phyloP scores from a whole-genome alignment of 2,329 filamentous ascomycete species.

The Beauveria varroae region DNA sequence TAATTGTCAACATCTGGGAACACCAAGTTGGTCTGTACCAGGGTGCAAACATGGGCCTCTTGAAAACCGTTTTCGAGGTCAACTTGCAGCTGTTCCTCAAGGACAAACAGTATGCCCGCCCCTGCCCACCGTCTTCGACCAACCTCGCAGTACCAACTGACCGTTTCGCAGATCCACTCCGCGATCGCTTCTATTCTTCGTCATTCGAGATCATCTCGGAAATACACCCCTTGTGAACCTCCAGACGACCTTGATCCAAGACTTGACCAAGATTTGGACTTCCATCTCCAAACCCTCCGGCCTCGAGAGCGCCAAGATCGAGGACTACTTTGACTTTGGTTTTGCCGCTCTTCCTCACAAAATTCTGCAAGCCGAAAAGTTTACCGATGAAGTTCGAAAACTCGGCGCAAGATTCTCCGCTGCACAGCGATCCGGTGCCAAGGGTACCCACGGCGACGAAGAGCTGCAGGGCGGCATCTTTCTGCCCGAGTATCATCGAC shows the following conservation, averaged over 20 bases:
- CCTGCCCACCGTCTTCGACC: neutral
- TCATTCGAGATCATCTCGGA: constrained; percentile 94
- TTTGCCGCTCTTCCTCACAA: constrained; percentile 96
- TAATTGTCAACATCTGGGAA: constrained; percentile 99
- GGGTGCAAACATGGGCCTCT: constrained; percentile 94
- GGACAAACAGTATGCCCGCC: constrained; percentile 67
- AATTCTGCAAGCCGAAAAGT: constrained; percentile 89
- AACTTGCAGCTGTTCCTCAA: constrained; percentile 96
- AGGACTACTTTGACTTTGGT: constrained; percentile 98
- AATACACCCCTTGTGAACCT: constrained; percentile 86
- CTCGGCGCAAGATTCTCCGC: constrained; percentile 76
- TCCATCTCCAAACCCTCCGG: constrained; percentile 86
- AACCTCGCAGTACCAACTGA: constrained; percentile 15
- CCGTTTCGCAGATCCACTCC: constrained; percentile 60
- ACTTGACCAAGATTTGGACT: constrained; percentile 86
- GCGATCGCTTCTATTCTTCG: constrained; percentile 92
- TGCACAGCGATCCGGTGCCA: constrained; percentile 65
- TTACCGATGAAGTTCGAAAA: constrained; percentile 69
- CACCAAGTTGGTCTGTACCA: constrained; percentile 97
- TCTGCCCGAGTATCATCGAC: constrained; percentile 86
- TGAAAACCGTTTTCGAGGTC: constrained; percentile 99
- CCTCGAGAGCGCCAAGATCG: constrained; percentile 80
- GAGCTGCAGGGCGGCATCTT: constrained; percentile 75
- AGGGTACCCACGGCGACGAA: constrained; percentile 57
- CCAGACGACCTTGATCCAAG: constrained; percentile 81